phyloP scores from a whole-genome alignment of 495 filamentous ascomycete genomes.

The Hyphodiscus hymeniophilus region DNA sequence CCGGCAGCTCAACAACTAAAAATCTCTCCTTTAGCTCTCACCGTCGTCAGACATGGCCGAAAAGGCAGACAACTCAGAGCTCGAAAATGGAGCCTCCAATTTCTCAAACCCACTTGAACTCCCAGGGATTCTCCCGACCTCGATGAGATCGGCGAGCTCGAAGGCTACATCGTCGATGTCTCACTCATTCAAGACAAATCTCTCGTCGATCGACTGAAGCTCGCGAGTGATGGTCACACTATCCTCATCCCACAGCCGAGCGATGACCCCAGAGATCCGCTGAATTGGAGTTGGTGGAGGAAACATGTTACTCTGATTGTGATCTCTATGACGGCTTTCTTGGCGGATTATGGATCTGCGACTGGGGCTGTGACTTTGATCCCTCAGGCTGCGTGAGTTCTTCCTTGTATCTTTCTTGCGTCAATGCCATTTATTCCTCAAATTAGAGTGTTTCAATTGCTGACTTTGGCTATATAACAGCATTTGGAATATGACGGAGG shows the following conservation, averaged over 20 bases:
- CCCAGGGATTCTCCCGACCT: not conserved
- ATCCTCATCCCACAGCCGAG: slow-evolving; percentile 48
- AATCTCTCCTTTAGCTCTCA: too few species aligned
- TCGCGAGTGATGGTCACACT: slow-evolving; percentile 30
- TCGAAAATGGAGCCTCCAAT: not conserved
- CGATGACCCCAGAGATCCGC: slow-evolving; percentile 45
- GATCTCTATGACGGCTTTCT: slow-evolving; percentile 43
- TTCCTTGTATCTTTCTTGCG: not conserved
- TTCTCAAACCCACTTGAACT: not conserved
- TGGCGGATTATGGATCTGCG: slow-evolving; percentile 49
- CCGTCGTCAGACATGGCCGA: too few species aligned
- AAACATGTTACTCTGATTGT: slow-evolving; percentile 48
- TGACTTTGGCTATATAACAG: slow-evolving; percentile 12
- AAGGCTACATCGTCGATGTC: slow-evolving; percentile 6
- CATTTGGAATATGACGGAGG: slow-evolving; percentile 37
- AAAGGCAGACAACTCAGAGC: not conserved
- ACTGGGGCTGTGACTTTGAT: slow-evolving; percentile 46
- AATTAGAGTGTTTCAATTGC: too few species aligned
- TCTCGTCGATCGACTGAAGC: slow-evolving; percentile 23
- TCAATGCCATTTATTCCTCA: too few species aligned
- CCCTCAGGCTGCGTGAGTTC: slow-evolving; percentile 37
- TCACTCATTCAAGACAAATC: slow-evolving; percentile 3
- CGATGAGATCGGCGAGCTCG: slow-evolving; percentile 1
- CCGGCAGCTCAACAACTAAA: too few species aligned
- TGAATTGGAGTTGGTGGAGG: slow-evolving; percentile 47